Percentiles rank a stretch among this genome's conserved stretches.
Evolutionary conservation across 2,329 filamentous ascomycete species (phyloP).

Genomic region (Chaetomium sp.): DNA sequence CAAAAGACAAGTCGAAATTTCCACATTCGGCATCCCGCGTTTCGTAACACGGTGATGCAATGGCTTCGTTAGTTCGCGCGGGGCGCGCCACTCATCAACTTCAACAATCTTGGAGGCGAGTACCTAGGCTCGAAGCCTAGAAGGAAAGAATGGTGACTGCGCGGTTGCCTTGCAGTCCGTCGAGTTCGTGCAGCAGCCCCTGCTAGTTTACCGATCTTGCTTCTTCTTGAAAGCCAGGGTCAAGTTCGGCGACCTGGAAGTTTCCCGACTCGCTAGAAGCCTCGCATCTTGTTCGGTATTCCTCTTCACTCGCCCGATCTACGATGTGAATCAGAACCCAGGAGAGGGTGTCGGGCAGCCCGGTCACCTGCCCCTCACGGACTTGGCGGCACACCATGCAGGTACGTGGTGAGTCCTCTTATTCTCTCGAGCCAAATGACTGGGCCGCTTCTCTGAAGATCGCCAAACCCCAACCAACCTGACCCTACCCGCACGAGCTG

Average conservation of each 20-base stretch:
- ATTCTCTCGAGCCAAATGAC: background rate
- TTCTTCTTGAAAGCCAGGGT: conserved; percentile 16
- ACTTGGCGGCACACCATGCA: conserved; percentile 33
- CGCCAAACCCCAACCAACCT: conserved; percentile 11
- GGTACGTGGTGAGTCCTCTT: conserved; percentile 28
- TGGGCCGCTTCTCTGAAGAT: background rate
- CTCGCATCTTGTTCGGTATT: conserved; percentile 9
- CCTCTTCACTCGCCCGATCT: conserved; percentile 13
- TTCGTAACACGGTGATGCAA: background rate
- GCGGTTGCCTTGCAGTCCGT: conserved; percentile 18
- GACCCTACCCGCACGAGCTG: background rate
- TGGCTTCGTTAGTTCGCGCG: background rate
- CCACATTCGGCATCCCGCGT: conserved; percentile 7
- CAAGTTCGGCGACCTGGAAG: background rate
- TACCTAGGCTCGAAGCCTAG: background rate
- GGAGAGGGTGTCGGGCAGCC: conserved; percentile 8
- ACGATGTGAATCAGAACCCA: conserved; percentile 16
- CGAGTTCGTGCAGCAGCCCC: background rate
- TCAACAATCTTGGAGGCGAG: background rate
- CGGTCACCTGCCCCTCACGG: conserved; percentile 27
- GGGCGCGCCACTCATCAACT: background rate
- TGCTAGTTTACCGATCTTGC: conserved; percentile 31
- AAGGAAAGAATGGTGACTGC: background rate
- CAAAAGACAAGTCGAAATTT: background rate
- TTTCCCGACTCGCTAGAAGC: conserved; percentile 16